Evolutionary conservation across 805 yeast genomes (phyloP).

Genomic region (Hanseniaspora pseudoguilliermondii): DNA sequence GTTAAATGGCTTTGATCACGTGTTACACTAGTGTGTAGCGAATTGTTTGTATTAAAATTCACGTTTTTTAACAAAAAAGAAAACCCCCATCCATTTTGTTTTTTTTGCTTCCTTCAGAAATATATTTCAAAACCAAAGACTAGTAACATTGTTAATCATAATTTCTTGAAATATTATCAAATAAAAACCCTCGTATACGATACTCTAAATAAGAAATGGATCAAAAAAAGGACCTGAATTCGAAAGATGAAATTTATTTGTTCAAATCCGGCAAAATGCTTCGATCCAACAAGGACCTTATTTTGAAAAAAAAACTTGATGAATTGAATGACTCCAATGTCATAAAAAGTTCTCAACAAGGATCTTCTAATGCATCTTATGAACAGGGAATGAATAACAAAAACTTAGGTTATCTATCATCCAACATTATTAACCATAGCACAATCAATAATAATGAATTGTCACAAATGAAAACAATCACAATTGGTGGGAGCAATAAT

Average conservation of each 20-base stretch:
- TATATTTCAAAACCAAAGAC: no score
- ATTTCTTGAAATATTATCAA: no score
- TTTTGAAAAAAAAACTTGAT: slow-evolving; percentile 5
- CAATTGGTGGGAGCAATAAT: neutral
- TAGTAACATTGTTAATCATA: no score
- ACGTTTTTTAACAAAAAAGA: no score
- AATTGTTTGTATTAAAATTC: no score
- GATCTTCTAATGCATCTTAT: neutral
- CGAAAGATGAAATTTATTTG: neutral
- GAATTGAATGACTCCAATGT: neutral
- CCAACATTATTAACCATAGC: neutral
- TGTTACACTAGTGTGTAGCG: no score
- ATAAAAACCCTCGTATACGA: no score
- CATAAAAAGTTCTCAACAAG: neutral
- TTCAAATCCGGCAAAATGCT: neutral
- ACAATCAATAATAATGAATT: neutral
- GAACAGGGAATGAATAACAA: neutral
- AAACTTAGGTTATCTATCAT: neutral
- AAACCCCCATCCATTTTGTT: no score
- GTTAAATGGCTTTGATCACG: no score
- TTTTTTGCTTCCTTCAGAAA: no score
- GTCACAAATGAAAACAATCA: slow-evolving; percentile 1
- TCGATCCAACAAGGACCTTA: slow-evolving; percentile 9
- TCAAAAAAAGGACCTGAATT: neutral
- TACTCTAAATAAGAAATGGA: neutral